Evolutionary conservation across 1,284 basidiomycete species (phyloP), one percentile per base, ranked within the genome.

Genomic region (Coriolopsis trogii): DNA sequence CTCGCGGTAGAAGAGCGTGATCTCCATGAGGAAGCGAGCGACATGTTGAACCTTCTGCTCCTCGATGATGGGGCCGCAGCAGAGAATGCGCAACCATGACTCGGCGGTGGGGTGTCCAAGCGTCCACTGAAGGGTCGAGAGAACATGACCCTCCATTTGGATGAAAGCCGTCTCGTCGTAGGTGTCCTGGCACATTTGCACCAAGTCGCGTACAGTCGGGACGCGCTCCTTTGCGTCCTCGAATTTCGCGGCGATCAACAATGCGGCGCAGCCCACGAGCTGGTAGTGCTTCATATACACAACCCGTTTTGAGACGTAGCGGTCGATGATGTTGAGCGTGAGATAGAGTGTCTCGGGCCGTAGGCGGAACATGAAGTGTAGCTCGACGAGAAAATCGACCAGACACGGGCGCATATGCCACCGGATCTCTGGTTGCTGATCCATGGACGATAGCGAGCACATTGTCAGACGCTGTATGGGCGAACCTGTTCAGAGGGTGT

Each of bases 221-320:
- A 99, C 95, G 55, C 94, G 92, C 69, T 99, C 96, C 75, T 99
- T 99, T 36, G 95, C 90, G 68, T 99, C 97, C 74, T 99, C 97
- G 65, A 97, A 99, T 75, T 99, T 99, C 64, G 97, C 92, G 5
- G 97, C 97, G 63, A 99, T 98, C 94, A 96, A 96, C 4, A 99
- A 81, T 18, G 97, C 95, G 12, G 96, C 93, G 66, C 97, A 99
- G 28, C 97, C 97, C 46, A 99, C 96, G 45, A 99, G 90, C 70
- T 99, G 97, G 71, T 98, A 99, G 74, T 99, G 97, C 73, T 97
- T 97, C 78, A 95, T 95, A 77, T 95, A 98, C 49, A 99, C 97
- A 61, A 99, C 91, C 39, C 97, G 92, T 63, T 95, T 94, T 46
- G 97, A 98, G 25, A 99, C 93, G 73, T 99, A 99, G 63, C 97